These are phyloP conservation scores for Rhododendron henanense DNA, from an alignment of 148 eudicot species.

Conservation along the genomic window DNA sequence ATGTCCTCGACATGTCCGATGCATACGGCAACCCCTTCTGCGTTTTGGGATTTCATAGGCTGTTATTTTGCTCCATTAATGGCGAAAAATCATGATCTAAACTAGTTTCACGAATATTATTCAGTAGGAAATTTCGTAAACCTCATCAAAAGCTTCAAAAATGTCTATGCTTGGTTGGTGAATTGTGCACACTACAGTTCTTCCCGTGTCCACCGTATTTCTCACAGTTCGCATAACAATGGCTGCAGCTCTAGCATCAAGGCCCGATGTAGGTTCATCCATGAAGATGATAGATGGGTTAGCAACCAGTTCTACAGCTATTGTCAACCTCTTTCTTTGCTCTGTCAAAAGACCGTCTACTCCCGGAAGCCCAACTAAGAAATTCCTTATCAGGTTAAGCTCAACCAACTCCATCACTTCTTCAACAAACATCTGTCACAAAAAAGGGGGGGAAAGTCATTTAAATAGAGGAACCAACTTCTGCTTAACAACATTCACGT, in stretches of 20 bases:
- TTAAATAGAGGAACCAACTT: background rate
- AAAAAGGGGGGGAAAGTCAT: background rate
- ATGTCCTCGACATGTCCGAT: background rate
- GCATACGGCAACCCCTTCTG: background rate
- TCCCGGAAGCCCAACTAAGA: constrained; percentile 72
- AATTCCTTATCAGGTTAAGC: constrained; percentile 56
- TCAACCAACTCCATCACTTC: constrained; percentile 72
- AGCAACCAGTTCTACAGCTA: constrained; percentile 77
- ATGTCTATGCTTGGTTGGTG: constrained; percentile 93
- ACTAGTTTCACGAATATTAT: background rate
- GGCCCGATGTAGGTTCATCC: constrained; percentile 98
- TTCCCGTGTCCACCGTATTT: constrained; percentile 77
- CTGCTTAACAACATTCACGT: background rate
- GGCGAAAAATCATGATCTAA: background rate
- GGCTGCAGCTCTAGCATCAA: constrained; percentile 96
- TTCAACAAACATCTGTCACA: constrained; percentile 51
- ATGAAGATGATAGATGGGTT: constrained; percentile 86
- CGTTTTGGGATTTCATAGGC: background rate
- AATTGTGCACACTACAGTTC: constrained; percentile 88
- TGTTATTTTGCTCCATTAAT: background rate
- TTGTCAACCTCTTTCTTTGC: constrained; percentile 75
- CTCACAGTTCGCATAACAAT: constrained; percentile 87
- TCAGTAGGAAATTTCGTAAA: constrained; percentile 12
- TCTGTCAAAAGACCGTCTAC: constrained; percentile 69
- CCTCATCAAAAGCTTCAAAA: constrained; percentile 92